phyloP scores from a whole-genome alignment of 352 stramenopile species.

The Thraustochytrium sp. region DNA sequence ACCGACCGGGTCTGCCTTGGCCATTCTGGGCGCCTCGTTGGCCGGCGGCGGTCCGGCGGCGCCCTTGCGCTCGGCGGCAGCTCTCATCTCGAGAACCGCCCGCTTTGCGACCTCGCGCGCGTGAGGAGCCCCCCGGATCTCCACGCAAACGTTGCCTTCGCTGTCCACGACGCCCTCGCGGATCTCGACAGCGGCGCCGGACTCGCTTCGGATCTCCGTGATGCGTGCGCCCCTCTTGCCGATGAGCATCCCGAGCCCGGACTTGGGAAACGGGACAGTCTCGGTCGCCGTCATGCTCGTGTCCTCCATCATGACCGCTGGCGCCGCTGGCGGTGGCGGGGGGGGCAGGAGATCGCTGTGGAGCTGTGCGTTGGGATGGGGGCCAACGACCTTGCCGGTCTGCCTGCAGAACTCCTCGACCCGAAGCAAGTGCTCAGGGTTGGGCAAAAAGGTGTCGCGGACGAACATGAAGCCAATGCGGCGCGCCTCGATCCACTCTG shows the following conservation, averaged over 20 bases:
- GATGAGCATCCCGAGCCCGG: neutral
- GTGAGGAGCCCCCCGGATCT: neutral
- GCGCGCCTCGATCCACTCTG: slow-evolving; percentile 21
- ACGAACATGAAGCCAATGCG: slow-evolving; percentile 43
- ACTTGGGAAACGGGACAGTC: neutral
- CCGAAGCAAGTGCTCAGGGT: slow-evolving; percentile 18
- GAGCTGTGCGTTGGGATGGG: neutral
- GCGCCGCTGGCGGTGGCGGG: neutral
- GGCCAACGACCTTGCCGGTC: neutral
- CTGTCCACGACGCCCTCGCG: neutral
- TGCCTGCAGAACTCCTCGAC: neutral
- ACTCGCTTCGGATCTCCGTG: neutral
- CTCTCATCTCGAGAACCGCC: neutral
- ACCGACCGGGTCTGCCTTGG: neutral
- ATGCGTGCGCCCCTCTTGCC: neutral
- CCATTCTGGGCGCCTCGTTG: too few relatives aligned
- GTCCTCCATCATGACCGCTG: neutral
- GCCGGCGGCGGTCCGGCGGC: too few relatives aligned
- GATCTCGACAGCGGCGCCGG: slow-evolving; percentile 5
- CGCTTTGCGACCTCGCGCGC: neutral
- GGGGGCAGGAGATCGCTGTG: neutral
- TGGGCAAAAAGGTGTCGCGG: slow-evolving; percentile 10
- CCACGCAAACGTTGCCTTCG: neutral
- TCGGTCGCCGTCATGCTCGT: neutral
- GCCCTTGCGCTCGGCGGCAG: neutral